These are phyloP conservation scores for Setomelanomma holmii DNA, from an alignment of 2,329 filamentous ascomycete genomes.

Conservation along the genomic window DNA sequence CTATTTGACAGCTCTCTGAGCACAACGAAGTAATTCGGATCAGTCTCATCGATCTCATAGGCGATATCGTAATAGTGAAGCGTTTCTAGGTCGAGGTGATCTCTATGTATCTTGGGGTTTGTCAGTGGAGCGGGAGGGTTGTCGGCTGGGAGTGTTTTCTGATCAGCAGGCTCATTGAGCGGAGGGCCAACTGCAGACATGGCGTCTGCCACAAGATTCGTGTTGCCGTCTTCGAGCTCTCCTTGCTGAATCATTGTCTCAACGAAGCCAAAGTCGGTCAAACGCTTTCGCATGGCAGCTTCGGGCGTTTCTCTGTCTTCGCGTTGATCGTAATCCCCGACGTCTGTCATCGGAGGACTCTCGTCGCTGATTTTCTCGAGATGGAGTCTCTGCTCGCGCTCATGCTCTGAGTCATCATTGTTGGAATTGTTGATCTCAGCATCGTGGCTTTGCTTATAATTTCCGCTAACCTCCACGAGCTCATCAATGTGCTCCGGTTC, in stretches of 20 bases:
- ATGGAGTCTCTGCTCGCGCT: too few relatives aligned
- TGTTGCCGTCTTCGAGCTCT: not conserved
- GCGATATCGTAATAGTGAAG: conserved; percentile 57
- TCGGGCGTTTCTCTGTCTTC: not conserved
- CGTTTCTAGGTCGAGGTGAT: conserved; percentile 55
- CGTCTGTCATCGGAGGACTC: too few relatives aligned
- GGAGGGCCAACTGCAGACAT: not conserved
- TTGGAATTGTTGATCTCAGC: too few relatives aligned
- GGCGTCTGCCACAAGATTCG: not conserved
- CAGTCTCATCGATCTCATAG: conserved; percentile 54
- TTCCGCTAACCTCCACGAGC: too few relatives aligned
- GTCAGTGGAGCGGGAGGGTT: not conserved
- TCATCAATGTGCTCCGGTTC: too few relatives aligned
- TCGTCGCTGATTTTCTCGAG: too few relatives aligned
- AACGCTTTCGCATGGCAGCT: not conserved
- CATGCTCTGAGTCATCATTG: too few relatives aligned
- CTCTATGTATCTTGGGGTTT: conserved; percentile 52
- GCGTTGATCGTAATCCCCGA: too few relatives aligned
- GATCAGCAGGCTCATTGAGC: too few relatives aligned
- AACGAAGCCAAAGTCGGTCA: not conserved
- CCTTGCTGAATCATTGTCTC: not conserved
- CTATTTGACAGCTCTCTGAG: conserved; percentile 45
- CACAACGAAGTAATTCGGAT: conserved; percentile 58
- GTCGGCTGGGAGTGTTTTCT: too few relatives aligned
- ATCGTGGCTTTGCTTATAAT: too few relatives aligned